Conservation (phyloP, 345 rosid species). For the Mercurialis annua region DNA sequence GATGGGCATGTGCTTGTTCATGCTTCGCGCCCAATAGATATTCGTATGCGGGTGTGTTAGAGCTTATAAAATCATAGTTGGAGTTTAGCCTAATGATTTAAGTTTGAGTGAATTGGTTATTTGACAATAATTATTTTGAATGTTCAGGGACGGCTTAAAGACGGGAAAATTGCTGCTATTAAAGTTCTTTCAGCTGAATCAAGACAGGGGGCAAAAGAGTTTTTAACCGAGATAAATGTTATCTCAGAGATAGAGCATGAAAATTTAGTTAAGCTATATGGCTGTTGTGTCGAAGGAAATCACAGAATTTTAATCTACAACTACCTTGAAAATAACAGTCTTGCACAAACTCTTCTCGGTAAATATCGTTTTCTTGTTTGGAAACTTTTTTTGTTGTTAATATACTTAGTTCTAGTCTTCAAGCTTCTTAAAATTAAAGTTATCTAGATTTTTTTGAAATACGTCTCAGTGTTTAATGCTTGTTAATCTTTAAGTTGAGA, state of each 20-base stretch:
- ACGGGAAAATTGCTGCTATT: conserved; percentile 75
- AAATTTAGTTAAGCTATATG: conserved; percentile 80
- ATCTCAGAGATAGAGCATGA: conserved; percentile 81
- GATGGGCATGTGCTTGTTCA: no score
- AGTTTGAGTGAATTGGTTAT: no score
- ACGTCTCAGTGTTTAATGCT: neutral
- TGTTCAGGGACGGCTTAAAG: conserved; percentile 79
- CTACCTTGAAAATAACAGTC: conserved; percentile 85
- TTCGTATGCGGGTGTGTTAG: no score
- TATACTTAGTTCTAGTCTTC: neutral
- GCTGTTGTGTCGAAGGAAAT: conserved; percentile 79
- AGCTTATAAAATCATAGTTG: no score
- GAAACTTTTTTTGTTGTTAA: neutral
- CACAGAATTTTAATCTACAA: conserved; percentile 89
- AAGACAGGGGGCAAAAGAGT: conserved; percentile 80
- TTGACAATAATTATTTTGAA: conserved; percentile 13
- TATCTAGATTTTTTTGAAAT: neutral
- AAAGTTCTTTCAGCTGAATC: conserved; percentile 93
- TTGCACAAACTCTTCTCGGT: conserved; percentile 85
- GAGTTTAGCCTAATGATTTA: no score
- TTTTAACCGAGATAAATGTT: conserved; percentile 76
- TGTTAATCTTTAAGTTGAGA: neutral
- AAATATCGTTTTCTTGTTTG: conserved; percentile 21
- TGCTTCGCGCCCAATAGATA: no score
- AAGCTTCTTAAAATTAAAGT: neutral